Base-by-base conservation (phyloP, 495 filamentous ascomycete species). In the Podospora didyma region DNA sequence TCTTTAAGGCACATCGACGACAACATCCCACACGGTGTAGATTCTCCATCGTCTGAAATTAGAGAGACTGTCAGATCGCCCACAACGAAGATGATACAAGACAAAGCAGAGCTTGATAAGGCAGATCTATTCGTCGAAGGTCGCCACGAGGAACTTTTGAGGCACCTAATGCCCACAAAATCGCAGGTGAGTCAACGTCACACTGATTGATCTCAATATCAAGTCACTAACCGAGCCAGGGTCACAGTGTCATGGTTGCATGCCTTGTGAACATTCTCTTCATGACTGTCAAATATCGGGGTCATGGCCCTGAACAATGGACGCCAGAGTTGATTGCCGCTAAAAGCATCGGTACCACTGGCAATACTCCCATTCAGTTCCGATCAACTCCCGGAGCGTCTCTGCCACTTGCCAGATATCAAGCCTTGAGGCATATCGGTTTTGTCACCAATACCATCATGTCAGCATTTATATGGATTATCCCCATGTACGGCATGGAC, bases 261-360 rank as follows among this genome's bases (percentile, higher is more conserved):
- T 53, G 71, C 77, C 46, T 75, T 70, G 48, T 79, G 72, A 69
- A 64, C 71, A 34, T 73, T 68, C 45, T 63, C 68, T 77, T 74
- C 54, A 74, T 66, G 53, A 73, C 71, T 6, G 71, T 73, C 11
- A 77, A 73, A 51, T 59, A 69, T 45, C 76, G 73, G 75, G 74
- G 74, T 0, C 62, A 61, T 12, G 75, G 74, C 1, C 75, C 75
- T 26, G 57, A 44, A 50, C 34, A 53, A 41, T 76, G 73, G 73
- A 72, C 58, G 21, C 20, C 28, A n/a, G 19, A 20, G 10, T 57
- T 68, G 46, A 50, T 51, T 24, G 50, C 55, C 45, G 2, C 71
- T 71, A 11, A 47, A 9, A 50, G 20, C 19, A 3, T 31, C 26
- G 26, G 26, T 31, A n/a, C n/a, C n/a, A n/a, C n/a, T n/a, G n/a